Evolutionary conservation across 2,329 filamentous ascomycete species (phyloP).

Genomic region (Colletotrichum sidae): DNA sequence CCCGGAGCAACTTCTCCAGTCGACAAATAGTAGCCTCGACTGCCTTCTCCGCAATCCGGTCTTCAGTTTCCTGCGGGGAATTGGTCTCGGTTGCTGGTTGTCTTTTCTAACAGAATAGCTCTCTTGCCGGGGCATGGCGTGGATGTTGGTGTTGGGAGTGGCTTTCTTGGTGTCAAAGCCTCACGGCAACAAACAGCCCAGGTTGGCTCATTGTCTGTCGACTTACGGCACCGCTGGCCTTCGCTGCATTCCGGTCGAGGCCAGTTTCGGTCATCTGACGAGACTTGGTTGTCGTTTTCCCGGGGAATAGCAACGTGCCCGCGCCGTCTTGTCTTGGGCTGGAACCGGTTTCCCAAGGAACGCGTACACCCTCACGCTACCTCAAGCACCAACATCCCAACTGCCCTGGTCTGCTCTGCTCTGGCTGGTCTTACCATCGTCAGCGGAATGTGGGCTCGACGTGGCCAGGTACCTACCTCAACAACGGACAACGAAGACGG

Average conservation of each 20-base stretch:
- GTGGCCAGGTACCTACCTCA: neutral
- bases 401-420: neutral
- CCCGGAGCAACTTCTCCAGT: conserved; percentile 30
- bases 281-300: neutral
- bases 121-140: neutral
- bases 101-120: conserved; percentile 1
- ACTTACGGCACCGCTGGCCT: neutral
- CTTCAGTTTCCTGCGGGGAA: conserved; percentile 15
- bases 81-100: conserved; percentile 4
- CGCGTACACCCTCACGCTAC: neutral
- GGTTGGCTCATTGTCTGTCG: conserved; percentile 13
- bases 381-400: neutral
- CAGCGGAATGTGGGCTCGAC: neutral
- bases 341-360: neutral
- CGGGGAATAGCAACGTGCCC: conserved; percentile 5
- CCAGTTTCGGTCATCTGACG: conserved; percentile 2
- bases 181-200: conserved; percentile 13
- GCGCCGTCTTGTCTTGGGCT: neutral
- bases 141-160: neutral
- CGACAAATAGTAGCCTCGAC: conserved; percentile 6
- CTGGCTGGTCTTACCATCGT: neutral
- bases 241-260: conserved; percentile 4
- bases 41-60: conserved; percentile 26
- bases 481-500: conserved; percentile 5
- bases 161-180: conserved; percentile 1